Evolutionary conservation across 495 filamentous ascomycete genomes (phyloP).

Genomic region (Letharia columbiana): DNA sequence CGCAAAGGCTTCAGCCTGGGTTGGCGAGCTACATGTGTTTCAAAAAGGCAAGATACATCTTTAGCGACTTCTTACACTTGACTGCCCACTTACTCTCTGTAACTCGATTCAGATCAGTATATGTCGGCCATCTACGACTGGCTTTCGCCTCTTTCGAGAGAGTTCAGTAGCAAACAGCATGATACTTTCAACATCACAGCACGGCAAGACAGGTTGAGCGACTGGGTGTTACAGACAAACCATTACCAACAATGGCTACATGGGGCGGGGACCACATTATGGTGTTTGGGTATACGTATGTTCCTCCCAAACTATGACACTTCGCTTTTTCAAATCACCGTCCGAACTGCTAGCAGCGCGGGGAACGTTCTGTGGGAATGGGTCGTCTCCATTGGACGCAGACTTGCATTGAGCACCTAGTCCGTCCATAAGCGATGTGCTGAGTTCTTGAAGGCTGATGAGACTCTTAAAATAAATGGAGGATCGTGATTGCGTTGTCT

Average conservation of each 20-base stretch:
- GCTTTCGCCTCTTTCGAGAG: constrained; percentile 12
- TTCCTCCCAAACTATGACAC: background rate
- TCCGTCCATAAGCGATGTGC: background rate
- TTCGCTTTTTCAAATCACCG: background rate
- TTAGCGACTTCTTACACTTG: background rate
- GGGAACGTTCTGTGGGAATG: background rate
- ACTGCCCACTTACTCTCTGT: background rate
- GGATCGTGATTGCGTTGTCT: background rate
- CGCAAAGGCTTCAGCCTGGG: background rate
- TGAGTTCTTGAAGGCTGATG: background rate
- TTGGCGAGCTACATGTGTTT: background rate
- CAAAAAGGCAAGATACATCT: constrained; percentile 1
- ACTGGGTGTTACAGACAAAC: constrained; percentile 2
- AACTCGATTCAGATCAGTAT: background rate
- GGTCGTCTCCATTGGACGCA: background rate
- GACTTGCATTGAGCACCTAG: background rate
- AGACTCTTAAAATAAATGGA: background rate
- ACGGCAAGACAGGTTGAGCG: constrained; percentile 6
- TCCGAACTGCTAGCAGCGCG: background rate
- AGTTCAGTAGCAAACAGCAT: constrained; percentile 11
- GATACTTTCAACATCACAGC: constrained; percentile 6
- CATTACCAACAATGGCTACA: constrained; percentile 13
- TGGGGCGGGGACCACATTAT: constrained; percentile 5
- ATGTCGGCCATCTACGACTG: constrained; percentile 5
- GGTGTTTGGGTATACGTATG: constrained; percentile 12